phyloP scores from a whole-genome alignment of 192 early-diverging fungal genomes.

The Jimgerdemannia lactiflua region DNA sequence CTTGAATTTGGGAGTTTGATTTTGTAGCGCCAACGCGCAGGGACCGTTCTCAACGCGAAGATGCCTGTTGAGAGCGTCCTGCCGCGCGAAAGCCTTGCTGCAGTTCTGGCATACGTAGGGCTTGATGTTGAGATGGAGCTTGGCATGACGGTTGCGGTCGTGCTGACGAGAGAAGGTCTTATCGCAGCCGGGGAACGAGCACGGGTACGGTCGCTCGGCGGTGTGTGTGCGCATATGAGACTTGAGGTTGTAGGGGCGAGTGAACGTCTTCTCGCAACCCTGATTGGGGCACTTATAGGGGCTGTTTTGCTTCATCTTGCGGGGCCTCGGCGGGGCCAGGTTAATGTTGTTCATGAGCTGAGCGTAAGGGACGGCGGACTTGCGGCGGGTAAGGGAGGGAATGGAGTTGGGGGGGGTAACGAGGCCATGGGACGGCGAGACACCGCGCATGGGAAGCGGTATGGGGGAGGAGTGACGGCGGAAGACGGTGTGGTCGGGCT shows the following conservation, averaged over 20 bases:
- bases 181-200: conserved; percentile 66
- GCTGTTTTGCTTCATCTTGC: neutral
- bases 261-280: conserved; percentile 69
- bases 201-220: conserved; percentile 70
- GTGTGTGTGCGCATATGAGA: conserved; percentile 76
- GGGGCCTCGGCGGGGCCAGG: neutral
- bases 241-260: conserved; percentile 72
- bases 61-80: conserved; percentile 77
- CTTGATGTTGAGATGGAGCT: conserved; percentile 69
- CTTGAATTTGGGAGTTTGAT: neutral
- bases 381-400: neutral
- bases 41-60: conserved; percentile 29
- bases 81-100: conserved; percentile 68
- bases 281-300: conserved; percentile 11
- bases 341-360: conserved; percentile 4
- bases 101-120: conserved; percentile 70
- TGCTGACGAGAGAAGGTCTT: conserved; percentile 85
- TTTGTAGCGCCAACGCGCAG: neutral
- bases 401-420: neutral
- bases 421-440: neutral
- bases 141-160: conserved; percentile 83
- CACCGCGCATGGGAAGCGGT: neutral
- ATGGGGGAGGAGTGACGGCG: conserved; percentile 6
- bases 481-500: neutral
- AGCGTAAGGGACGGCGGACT: neutral